These are phyloP conservation scores for Hirschfeldia incana DNA, from an alignment of 345 rosid genomes.

Conservation along the genomic window DNA sequence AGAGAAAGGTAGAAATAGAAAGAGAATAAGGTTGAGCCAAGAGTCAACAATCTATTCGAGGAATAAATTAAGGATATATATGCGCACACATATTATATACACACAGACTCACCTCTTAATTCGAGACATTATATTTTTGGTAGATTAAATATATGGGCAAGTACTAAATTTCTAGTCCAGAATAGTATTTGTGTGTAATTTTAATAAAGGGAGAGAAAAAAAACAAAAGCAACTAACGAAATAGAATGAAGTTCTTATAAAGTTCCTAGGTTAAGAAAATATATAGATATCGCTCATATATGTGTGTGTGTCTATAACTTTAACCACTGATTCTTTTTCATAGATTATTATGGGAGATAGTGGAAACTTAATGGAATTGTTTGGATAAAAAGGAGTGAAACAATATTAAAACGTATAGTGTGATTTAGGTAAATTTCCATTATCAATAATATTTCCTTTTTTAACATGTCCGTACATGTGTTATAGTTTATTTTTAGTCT, in stretches of 20 bases:
- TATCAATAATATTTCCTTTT: constrained; percentile 33
- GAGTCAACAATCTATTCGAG: constrained; percentile 47
- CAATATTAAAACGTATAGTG: constrained; percentile 31
- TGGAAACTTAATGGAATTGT: constrained; percentile 39
- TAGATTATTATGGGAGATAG: constrained; percentile 22
- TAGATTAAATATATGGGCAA: constrained; percentile 9
- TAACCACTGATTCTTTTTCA: constrained; percentile 1
- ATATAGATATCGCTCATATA: constrained; percentile 24
- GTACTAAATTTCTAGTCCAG: constrained; percentile 28
- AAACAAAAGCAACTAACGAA: constrained; percentile 24
- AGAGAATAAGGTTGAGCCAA: constrained; percentile 36
- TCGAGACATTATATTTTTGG: constrained; percentile 37
- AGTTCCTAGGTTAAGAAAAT: constrained; percentile 41
- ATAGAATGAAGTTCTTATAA: constrained; percentile 20
- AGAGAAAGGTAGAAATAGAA: constrained; percentile 16
- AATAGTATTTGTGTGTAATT: constrained; percentile 12
- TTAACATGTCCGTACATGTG: constrained; percentile 35
- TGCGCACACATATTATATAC: constrained; percentile 5
- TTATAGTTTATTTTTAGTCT: constrained; percentile 3
- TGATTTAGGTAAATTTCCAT: constrained; percentile 39
- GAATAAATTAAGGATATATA: constrained; percentile 38
- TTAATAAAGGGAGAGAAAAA: neutral
- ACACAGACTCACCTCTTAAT: constrained; percentile 31
- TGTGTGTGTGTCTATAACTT: neutral
- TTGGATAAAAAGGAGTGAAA: constrained; percentile 33